Percentiles rank a stretch among this genome's conserved stretches.
phyloP scores from a whole-genome alignment of 2,329 filamentous ascomycete species.

The Neurospora sp. region DNA sequence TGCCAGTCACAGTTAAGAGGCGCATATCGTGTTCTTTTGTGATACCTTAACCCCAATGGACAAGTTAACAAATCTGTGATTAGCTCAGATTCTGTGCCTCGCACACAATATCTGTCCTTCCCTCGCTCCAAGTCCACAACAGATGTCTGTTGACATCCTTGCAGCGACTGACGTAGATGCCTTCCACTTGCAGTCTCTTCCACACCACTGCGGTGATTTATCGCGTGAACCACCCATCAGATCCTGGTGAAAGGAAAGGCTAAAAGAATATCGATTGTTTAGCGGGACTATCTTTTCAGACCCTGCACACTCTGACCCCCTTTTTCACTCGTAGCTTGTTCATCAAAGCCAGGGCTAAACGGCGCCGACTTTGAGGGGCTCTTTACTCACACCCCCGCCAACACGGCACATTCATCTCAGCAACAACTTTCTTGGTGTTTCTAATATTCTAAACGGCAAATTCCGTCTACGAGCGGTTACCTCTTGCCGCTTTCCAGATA shows the following conservation, averaged over 20 bases:
- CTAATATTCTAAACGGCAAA: background rate
- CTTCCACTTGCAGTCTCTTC: background rate
- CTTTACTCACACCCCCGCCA: background rate
- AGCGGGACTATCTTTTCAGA: background rate
- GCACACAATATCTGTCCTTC: background rate
- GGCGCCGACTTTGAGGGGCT: background rate
- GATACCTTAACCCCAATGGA: background rate
- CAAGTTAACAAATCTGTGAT: background rate
- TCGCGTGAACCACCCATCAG: background rate
- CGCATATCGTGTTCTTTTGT: background rate
- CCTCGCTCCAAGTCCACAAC: background rate
- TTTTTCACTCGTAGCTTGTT: background rate
- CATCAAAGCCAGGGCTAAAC: background rate
- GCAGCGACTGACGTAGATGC: constrained; percentile 13
- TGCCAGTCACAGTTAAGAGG: background rate
- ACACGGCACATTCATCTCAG: background rate
- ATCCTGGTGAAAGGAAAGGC: background rate
- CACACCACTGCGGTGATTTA: background rate
- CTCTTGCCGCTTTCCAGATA: background rate
- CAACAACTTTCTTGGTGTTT: background rate
- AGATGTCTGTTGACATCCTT: constrained; percentile 2
- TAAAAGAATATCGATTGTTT: background rate
- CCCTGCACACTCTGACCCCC: background rate
- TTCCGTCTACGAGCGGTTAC: background rate
- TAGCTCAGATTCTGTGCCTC: background rate